Evolutionary conservation across 495 filamentous ascomycete species (phyloP).

Genomic region (Talaromyces proteolyticus): DNA sequence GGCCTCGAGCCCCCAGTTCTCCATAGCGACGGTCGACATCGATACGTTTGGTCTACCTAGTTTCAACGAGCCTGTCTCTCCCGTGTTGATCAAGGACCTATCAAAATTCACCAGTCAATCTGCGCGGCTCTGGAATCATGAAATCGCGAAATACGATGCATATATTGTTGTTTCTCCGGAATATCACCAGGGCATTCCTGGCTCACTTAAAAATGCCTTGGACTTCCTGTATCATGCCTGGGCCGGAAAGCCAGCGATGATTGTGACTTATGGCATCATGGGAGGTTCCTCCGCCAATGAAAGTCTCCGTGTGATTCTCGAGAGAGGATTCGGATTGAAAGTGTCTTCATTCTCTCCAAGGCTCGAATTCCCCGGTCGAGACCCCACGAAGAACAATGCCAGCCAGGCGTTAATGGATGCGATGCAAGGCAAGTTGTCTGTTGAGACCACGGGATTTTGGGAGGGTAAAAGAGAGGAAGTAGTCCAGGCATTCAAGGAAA

Average conservation of each 20-base stretch:
- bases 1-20: background rate
- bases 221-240: slow-evolving; percentile 3
- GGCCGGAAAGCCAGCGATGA: slow-evolving; percentile 1
- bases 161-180: slow-evolving; percentile 1
- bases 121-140: background rate
- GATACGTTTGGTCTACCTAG: background rate
- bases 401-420: slow-evolving; percentile 1
- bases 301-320: background rate
- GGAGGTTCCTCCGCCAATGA: slow-evolving; percentile 1
- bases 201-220: slow-evolving; percentile 2
- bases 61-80: background rate
- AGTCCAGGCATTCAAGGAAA: background rate
- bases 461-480: slow-evolving; percentile 1
- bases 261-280: slow-evolving; percentile 5
- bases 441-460: background rate
- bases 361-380: slow-evolving; percentile 1
- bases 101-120: background rate
- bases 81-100: slow-evolving; percentile 1
- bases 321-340: background rate
- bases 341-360: background rate
- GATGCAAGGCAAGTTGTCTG: slow-evolving; percentile 3
- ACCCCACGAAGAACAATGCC: slow-evolving; percentile 1
- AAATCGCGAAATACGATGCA: slow-evolving; percentile 1
- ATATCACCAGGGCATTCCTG: background rate
- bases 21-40: background rate